Conservation (phyloP, 2,329 filamentous ascomycete genomes). For the Arachnomyces sp. region DNA sequence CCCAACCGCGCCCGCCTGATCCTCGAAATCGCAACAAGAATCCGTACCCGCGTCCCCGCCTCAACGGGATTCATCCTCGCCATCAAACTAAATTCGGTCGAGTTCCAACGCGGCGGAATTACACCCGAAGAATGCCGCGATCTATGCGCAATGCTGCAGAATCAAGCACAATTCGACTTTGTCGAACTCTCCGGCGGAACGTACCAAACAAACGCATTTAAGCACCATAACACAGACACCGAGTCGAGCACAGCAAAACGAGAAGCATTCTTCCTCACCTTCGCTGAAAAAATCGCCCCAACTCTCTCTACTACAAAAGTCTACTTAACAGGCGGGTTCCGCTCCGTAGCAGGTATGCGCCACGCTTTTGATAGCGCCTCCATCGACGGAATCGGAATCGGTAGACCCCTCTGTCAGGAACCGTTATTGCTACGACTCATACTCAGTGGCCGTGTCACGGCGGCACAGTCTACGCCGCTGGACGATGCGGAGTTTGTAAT, state of each 20-base stretch:
- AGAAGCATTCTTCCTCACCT: constrained; percentile 55
- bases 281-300: constrained; percentile 47
- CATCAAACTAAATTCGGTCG: constrained; percentile 55
- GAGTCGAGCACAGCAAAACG: constrained; percentile 33
- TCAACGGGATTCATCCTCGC: constrained; percentile 38
- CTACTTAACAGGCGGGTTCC: constrained; percentile 54
- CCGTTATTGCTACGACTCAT: constrained; percentile 26
- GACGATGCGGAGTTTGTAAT: constrained; percentile 48
- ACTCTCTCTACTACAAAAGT: constrained; percentile 46
- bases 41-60: constrained; percentile 14
- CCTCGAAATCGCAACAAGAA: constrained; percentile 43
- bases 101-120: constrained; percentile 43
- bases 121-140: constrained; percentile 43
- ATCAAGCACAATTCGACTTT: constrained; percentile 30
- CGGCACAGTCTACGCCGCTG: constrained; percentile 42
- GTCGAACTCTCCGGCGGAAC: constrained; percentile 56
- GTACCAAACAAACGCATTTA: constrained; percentile 48
- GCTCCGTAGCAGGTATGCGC: constrained; percentile 50
- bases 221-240: constrained; percentile 47
- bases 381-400: constrained; percentile 56
- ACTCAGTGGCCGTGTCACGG: constrained; percentile 32
- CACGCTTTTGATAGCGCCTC: constrained; percentile 41
- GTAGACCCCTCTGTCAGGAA: constrained; percentile 47
- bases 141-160: constrained; percentile 30
- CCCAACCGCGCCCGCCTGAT: constrained; percentile 60